A percentile compares a stretch with the other conserved stretches of the same genome.
Conservation (phyloP, 257 asterid genomes). For the Ocimum tenuiflorum region DNA sequence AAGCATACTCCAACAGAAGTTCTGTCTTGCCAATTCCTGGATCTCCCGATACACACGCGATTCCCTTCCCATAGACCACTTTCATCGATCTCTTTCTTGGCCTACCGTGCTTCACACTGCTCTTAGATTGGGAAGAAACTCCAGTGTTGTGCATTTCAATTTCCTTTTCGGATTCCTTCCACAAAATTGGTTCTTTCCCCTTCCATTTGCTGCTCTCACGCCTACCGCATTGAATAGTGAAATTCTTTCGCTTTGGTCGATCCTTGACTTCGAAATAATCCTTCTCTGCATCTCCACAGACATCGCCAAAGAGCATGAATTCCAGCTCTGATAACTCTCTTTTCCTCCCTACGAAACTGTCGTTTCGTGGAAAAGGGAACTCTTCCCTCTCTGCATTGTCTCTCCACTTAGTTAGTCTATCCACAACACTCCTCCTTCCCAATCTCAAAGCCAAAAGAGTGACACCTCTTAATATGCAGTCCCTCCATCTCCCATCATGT, state of each 20-base stretch:
- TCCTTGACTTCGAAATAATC: slow-evolving; percentile 68
- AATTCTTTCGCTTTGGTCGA: slow-evolving; percentile 46
- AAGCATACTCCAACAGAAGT: slow-evolving; percentile 70
- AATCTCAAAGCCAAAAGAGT: slow-evolving; percentile 77
- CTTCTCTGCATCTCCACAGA: slow-evolving; percentile 54
- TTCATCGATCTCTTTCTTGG: slow-evolving; percentile 45
- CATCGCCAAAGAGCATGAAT: slow-evolving; percentile 78
- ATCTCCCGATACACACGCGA: slow-evolving; percentile 76
- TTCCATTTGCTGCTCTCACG: slow-evolving; percentile 38
- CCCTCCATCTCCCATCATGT: slow-evolving; percentile 85
- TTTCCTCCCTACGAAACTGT: slow-evolving; percentile 74
- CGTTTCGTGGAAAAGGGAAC: slow-evolving; percentile 71
- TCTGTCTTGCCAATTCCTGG: slow-evolving; percentile 84
- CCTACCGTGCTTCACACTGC: slow-evolving; percentile 34
- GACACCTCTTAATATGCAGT: slow-evolving; percentile 69
- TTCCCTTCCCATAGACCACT: slow-evolving; percentile 71
- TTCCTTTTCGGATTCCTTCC: slow-evolving; percentile 85
- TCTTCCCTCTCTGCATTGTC: slow-evolving; percentile 76
- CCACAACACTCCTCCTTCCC: slow-evolving; percentile 84
- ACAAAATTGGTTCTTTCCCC: slow-evolving; percentile 67
- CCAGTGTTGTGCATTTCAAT: slow-evolving; percentile 61
- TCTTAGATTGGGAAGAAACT: slow-evolving; percentile 21
- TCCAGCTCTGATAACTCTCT: slow-evolving; percentile 72
- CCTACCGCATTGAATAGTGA: slow-evolving; percentile 31
- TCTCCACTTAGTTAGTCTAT: slow-evolving; percentile 67